A percentile compares a stretch with the other conserved stretches of the same genome.
These are phyloP conservation scores for Globisporangium alternatum DNA, from an alignment of 352 stramenopile genomes.

Conservation along the genomic window DNA sequence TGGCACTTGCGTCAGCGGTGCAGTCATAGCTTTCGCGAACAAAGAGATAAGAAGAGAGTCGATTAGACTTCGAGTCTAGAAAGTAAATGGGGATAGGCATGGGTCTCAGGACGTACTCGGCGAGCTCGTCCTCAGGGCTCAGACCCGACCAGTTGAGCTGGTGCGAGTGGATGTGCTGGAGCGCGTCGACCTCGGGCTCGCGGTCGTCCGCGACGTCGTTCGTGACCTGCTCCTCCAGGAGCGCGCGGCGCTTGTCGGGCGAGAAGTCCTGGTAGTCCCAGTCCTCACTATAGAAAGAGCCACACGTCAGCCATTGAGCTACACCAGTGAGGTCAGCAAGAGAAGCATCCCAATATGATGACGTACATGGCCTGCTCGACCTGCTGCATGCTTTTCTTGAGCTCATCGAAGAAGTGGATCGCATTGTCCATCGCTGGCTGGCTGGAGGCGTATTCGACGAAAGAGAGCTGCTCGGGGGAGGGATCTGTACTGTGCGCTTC, in stretches of 20 bases:
- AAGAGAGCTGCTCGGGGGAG: neutral
- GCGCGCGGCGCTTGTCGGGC: constrained; percentile 53
- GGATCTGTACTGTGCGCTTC: neutral
- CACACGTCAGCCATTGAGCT: neutral
- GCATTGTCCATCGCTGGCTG: constrained; percentile 23
- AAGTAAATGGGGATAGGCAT: neutral
- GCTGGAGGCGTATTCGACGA: neutral
- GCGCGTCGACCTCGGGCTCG: constrained; percentile 28
- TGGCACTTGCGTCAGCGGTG: constrained; percentile 1
- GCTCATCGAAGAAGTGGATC: constrained; percentile 36
- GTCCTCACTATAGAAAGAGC: constrained; percentile 40
- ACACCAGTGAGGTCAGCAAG: neutral
- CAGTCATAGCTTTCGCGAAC: constrained; percentile 24
- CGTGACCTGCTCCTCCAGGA: constrained; percentile 51
- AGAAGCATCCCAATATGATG: neutral
- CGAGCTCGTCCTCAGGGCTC: constrained; percentile 42
- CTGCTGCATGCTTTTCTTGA: constrained; percentile 47
- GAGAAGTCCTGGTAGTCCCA: constrained; percentile 76
- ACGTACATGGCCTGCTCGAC: constrained; percentile 44
- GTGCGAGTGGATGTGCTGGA: constrained; percentile 31
- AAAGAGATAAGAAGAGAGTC: neutral
- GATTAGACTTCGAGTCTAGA: neutral
- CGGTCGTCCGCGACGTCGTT: constrained; percentile 36
- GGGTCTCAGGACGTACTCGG: constrained; percentile 30
- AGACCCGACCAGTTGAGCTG: constrained; percentile 44